These are phyloP conservation scores for Solanum microdontum DNA, from an alignment of 257 asterid genomes.

Conservation along the genomic window DNA sequence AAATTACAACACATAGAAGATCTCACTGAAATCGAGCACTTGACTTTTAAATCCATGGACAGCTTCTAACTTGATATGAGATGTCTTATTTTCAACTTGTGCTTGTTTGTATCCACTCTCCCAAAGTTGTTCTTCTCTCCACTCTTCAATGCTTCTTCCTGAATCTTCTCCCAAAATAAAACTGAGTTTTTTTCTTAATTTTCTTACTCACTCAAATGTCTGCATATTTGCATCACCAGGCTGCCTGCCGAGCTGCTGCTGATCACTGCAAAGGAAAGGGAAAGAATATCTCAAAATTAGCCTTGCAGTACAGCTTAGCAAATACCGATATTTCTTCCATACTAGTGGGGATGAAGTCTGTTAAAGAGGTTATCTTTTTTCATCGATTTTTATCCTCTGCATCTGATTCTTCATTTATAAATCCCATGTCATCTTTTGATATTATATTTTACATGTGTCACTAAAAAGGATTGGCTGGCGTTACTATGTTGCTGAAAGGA, in stretches of 20 bases:
- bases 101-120: background rate
- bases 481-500: background rate
- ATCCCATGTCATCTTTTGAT: background rate
- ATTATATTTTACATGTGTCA: background rate
- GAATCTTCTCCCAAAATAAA: background rate
- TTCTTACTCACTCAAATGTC: background rate
- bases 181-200: background rate
- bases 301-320: slow-evolving; percentile 76
- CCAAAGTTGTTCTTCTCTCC: background rate
- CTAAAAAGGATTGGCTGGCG: background rate
- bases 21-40: background rate
- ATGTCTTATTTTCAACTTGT: background rate
- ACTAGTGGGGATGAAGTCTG: slow-evolving; percentile 90
- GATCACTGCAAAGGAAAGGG: slow-evolving; percentile 59
- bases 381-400: background rate
- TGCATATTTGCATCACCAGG: slow-evolving; percentile 28
- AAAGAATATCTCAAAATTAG: slow-evolving; percentile 61
- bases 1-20: background rate
- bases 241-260: slow-evolving; percentile 77
- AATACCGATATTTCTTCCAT: slow-evolving; percentile 66
- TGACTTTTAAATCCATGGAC: background rate
- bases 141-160: background rate
- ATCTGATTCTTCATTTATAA: background rate
- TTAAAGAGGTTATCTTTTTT: slow-evolving; percentile 46
- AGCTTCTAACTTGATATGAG: background rate